These are phyloP conservation scores for Lactarius deliciosus DNA, from an alignment of 768 basidiomycete species.

Conservation along the genomic window DNA sequence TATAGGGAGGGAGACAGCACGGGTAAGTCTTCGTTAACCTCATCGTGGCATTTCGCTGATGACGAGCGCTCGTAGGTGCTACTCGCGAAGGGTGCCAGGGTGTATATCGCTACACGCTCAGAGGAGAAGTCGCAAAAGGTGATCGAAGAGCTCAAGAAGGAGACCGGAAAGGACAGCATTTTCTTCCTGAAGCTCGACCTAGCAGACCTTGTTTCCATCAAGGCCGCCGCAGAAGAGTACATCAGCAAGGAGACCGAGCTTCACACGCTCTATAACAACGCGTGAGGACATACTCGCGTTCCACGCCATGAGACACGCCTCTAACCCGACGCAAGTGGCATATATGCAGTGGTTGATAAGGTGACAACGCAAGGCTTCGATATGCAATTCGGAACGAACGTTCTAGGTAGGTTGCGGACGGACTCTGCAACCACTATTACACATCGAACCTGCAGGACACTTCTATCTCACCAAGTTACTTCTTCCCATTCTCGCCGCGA, in stretches of 20 bases:
- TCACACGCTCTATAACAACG: slow-evolving; percentile 41
- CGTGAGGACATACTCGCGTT: slow-evolving; percentile 25
- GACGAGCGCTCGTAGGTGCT: slow-evolving; percentile 30
- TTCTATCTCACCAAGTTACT: slow-evolving; percentile 38
- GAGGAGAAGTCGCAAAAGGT: slow-evolving; percentile 28
- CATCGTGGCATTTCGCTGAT: background rate
- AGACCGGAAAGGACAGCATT: slow-evolving; percentile 25
- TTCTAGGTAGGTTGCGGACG: slow-evolving; percentile 29
- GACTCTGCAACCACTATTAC: background rate
- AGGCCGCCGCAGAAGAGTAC: slow-evolving; percentile 39
- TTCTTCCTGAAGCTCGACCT: slow-evolving; percentile 41
- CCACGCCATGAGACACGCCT: background rate
- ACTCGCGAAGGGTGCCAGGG: slow-evolving; percentile 35
- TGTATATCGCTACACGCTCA: slow-evolving; percentile 36
- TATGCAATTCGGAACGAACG: slow-evolving; percentile 40
- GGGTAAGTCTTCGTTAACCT: background rate
- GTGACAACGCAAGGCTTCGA: slow-evolving; percentile 38
- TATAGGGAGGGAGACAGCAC: slow-evolving; percentile 30
- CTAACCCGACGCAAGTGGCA: slow-evolving; percentile 33
- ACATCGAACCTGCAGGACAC: slow-evolving; percentile 33
- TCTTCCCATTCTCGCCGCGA: slow-evolving; percentile 35
- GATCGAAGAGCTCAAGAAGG: slow-evolving; percentile 30
- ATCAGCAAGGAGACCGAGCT: slow-evolving; percentile 31
- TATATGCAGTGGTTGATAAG: slow-evolving; percentile 36
- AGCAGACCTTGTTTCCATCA: slow-evolving; percentile 38